Base-by-base conservation (phyloP, 139 green algal species). In the Chlamydomonas incerta region DNA sequence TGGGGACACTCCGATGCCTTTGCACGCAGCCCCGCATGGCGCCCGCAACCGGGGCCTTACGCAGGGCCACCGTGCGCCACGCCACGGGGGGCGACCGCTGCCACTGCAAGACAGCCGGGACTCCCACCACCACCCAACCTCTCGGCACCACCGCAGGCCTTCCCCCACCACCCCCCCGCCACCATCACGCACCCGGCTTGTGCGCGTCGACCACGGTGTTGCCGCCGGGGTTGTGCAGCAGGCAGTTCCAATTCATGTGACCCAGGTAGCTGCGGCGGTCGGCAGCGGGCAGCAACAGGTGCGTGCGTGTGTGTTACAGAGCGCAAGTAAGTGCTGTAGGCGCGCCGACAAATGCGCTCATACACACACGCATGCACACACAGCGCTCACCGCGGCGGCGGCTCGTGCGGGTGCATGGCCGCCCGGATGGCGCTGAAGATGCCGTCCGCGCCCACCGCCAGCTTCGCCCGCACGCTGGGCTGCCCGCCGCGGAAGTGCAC, bases 201-300 rank as follows among this genome's bases (percentile, higher is more conserved):
- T 83, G 82, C 9, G 76, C 77, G 14, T 86, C 72, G 34, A 86
- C 79, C 33, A 68, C 34, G 0, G 62, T 52, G 37, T 70, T 75
- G 35, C 80, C 62, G 14, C 71, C 76, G 29, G 89, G 79, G 72
- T 89, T 87, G 50, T 73, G 62, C 11, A 92, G 33, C 28, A 94
- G 26, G 23, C 88, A 87, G 69, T 94, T 94, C 88, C 89, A 94
- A 58, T 91, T 92, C 81, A 94, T 90, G 71, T 90, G 85, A 35
- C 87, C 83, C 57, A 93, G 84, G 58, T 82, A 89, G 31, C 86
- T 89, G 85, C 21, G 1, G 20, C 37, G 26, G 31, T 52, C 3
- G 69, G 35, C 34, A 35, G 35, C n/a, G 31, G 35, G 57, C 10
- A 35, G 68, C 35, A 74, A 33, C 34, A 18, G 68, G 20, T 15